Base-by-base conservation (phyloP, 129 eudicot genomes). In the Flaveria sonorensis region DNA sequence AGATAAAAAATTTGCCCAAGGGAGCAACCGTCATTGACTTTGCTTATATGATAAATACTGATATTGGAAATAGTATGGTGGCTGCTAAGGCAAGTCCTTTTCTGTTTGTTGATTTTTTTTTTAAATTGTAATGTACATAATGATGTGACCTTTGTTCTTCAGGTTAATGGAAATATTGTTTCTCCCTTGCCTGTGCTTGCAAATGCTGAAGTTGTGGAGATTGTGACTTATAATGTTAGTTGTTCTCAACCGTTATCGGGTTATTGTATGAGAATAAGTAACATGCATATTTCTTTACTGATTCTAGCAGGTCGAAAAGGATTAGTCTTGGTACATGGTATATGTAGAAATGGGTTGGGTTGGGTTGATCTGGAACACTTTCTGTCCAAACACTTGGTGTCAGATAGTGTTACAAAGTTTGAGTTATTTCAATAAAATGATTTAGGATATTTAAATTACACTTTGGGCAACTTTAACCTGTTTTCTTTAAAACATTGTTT, bases 151-250 rank as follows among this genome's bases (percentile, higher is more conserved):
- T 71, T 30, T 76, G 16, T 3, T 75, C 77, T 72, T 72, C 92
- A 94, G 98, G 98, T 94, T 73, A 94, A 94, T 83, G 97, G 98
- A 21, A 94, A 91, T 86, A 88, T 82, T 30, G 96, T 94, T 77
- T 85, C 97, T 77, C 97, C 98, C 23, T 64, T 79, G 77, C 97
- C 91, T 80, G 89, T 87, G 77, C 96, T 94, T 77, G 93, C 92
- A 72, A 94, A 94, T 51, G 98, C 98, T 4, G 98, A 94, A 85
- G 98, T 94, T 73, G 97, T 94, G 46, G 98, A 94, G 86, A 83
- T 94, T 51, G 86, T 94, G 81, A 87, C 93, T 8, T 91, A 94
- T 77, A 74, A 86, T 82, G 98, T 94, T 68, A 90, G 96, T 80
- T 73, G 21, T 20, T 81, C 19, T 87, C 59, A 56, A 45, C 65